Evolutionary conservation across 345 rosid genomes (phyloP).

Genomic region (Triadica sebifera): DNA sequence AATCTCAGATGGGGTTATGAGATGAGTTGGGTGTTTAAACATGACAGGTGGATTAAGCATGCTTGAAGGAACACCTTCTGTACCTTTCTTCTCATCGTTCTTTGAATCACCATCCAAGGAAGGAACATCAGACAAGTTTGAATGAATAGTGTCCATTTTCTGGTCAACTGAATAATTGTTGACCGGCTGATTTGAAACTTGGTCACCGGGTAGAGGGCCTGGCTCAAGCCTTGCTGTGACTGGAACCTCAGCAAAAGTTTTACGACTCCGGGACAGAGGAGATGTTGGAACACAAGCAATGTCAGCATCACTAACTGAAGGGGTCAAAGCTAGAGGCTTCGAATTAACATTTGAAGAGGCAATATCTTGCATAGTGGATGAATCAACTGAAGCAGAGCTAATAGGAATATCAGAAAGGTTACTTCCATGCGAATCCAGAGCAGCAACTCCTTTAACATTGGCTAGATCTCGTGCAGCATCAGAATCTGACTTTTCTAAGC

Average conservation of each 20-base stretch:
- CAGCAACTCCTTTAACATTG: constrained; percentile 42
- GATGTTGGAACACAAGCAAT: constrained; percentile 42
- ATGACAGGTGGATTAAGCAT: constrained; percentile 40
- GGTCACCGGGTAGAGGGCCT: constrained; percentile 38
- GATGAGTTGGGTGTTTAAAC: constrained; percentile 78
- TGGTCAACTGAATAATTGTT: constrained; percentile 54
- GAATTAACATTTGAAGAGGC: constrained; percentile 36
- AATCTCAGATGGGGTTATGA: constrained; percentile 81
- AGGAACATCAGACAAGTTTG: constrained; percentile 37
- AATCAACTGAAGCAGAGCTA: constrained; percentile 37
- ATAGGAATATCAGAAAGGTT: constrained; percentile 42
- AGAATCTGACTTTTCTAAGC: constrained; percentile 54
- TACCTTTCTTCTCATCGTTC: constrained; percentile 45
- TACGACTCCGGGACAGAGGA: constrained; percentile 58
- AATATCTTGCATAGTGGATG: constrained; percentile 31
- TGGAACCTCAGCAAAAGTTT: constrained; percentile 46
- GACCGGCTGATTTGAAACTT: constrained; percentile 41
- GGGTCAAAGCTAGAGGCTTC: constrained; percentile 38
- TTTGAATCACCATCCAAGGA: constrained; percentile 42
- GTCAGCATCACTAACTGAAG: constrained; percentile 46
- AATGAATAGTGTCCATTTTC: constrained; percentile 41
- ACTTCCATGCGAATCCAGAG: constrained; percentile 36
- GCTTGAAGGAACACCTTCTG: constrained; percentile 45
- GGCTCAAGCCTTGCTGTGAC: constrained; percentile 41
- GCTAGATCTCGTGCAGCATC: constrained; percentile 38